Base-by-base conservation (phyloP, 495 filamentous ascomycete genomes). In the Talaromyces stipitatus region DNA sequence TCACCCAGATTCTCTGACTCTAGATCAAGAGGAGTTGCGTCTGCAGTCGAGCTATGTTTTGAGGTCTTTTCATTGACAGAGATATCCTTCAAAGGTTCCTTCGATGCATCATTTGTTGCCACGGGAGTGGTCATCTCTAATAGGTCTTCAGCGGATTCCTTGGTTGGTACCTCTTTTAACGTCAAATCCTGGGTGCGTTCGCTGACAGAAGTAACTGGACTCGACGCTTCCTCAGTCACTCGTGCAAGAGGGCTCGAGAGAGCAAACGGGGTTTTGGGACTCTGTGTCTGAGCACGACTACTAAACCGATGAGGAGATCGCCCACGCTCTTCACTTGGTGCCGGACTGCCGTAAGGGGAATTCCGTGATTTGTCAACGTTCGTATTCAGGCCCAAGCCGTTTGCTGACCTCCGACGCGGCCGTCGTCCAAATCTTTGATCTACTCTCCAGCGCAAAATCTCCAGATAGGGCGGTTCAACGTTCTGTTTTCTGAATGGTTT, bases 391-490 rank as follows among this genome's bases (percentile, higher is more conserved):
- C 73, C 74, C 26, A 74, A 61, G 4, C 73, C 75, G 20, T 67
- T 74, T 23, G 77, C 71, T 28, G 61, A 66, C 64, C 71, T 76
- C 64, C 77, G 76, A 29, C 75, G 72, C 58, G 72, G 75, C 53
- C 71, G 72, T 43, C 90, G 85, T 29, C 94, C 94, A 66, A 90
- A 90, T 72, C 94, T 96, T 68, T 96, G 94, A 66, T 97, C 95
- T 70, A 85, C 84, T 64, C 94, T 83, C 87, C 95, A 97, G 50
- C 94, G 81, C 61, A 99, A 77, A 60, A 97, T 95, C 58, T 97
- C 91, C 61, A 97, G 79, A 69, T 97, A 99, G 14, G 84, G 78
- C n/a, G 95, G 94, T 67, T 99, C 92, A 41, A 96, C 88, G 51
- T 85, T 88, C 54, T 85, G 80, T 26, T 84, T 75, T 78, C 89